Evolutionary conservation across 2,329 filamentous ascomycete species (phyloP).

Genomic region (Stachybotrys chlorohalonatus): DNA sequence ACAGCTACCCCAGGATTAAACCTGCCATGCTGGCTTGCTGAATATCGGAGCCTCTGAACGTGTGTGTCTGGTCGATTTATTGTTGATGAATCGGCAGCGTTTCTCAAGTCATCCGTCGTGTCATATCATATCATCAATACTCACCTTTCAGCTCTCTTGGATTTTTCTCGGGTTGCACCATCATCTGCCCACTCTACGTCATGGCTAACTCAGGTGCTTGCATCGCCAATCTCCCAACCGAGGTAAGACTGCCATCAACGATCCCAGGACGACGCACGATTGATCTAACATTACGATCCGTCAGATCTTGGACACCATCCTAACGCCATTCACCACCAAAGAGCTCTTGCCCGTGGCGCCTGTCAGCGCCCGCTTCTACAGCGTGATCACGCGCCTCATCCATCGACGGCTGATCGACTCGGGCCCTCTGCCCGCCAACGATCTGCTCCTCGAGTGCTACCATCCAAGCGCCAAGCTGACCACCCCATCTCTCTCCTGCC

Average conservation of each 20-base stretch:
- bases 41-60: too few species aligned
- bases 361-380: conserved; percentile 55
- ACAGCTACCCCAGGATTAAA: too few species aligned
- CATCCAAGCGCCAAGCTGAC: conserved; percentile 61
- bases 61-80: too few species aligned
- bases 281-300: not conserved
- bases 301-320: conserved; percentile 42
- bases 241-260: not conserved
- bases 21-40: too few species aligned
- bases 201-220: not conserved
- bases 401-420: conserved; percentile 48
- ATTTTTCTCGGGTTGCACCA: too few species aligned
- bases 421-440: conserved; percentile 28
- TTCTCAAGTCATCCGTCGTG: too few species aligned
- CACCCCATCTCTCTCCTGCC: conserved; percentile 59
- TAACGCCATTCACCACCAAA: conserved; percentile 37
- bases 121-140: too few species aligned
- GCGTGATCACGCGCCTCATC: conserved; percentile 52
- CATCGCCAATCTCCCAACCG: not conserved
- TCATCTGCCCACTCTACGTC: too few species aligned
- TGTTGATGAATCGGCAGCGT: too few species aligned
- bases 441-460: conserved; percentile 70
- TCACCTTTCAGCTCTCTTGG: too few species aligned
- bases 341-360: conserved; percentile 47
- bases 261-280: too few species aligned